These are phyloP conservation scores for Halteria grandinella DNA, from an alignment of 73 alveolate species.

Conservation along the genomic window DNA sequence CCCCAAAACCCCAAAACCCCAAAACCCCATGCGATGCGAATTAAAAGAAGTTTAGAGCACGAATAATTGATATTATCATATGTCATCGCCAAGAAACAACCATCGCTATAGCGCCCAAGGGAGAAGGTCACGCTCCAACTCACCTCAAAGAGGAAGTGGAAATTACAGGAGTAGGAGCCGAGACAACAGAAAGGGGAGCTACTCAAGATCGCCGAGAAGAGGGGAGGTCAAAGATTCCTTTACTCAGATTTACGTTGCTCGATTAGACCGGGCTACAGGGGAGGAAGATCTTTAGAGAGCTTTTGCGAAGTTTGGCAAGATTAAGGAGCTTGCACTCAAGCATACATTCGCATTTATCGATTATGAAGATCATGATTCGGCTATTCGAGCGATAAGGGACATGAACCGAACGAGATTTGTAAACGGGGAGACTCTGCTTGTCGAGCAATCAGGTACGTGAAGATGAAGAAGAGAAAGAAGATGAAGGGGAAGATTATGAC, in stretches of 20 bases:
- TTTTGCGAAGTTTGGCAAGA: conserved; percentile 19
- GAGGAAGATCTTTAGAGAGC: conserved; percentile 21
- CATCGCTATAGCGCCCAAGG: too few relatives aligned
- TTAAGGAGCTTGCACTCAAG: conserved; percentile 11
- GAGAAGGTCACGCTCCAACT: neutral
- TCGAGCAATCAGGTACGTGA: conserved; percentile 54
- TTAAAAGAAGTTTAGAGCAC: conserved; percentile 1
- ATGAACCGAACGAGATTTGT: conserved; percentile 32
- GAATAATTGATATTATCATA: neutral
- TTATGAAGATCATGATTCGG: conserved; percentile 29
- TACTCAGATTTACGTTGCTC: conserved; percentile 32
- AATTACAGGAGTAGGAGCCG: neutral
- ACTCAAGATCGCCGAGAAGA: conserved; percentile 2
- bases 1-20: too few relatives aligned
- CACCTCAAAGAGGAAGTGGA: neutral
- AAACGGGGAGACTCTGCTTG: conserved; percentile 40
- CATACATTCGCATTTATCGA: conserved; percentile 27
- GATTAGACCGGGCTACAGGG: conserved; percentile 9
- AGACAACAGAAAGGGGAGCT: neutral
- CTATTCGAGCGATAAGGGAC: conserved; percentile 30
- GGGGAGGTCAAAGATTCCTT: neutral
- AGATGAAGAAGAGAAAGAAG: too few relatives aligned
- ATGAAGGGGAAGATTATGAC: neutral
- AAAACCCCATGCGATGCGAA: conserved; percentile 14
- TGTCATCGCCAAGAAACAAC: neutral